phyloP scores from a whole-genome alignment of 805 yeast species.

The Zygoascus flipseniorum region DNA sequence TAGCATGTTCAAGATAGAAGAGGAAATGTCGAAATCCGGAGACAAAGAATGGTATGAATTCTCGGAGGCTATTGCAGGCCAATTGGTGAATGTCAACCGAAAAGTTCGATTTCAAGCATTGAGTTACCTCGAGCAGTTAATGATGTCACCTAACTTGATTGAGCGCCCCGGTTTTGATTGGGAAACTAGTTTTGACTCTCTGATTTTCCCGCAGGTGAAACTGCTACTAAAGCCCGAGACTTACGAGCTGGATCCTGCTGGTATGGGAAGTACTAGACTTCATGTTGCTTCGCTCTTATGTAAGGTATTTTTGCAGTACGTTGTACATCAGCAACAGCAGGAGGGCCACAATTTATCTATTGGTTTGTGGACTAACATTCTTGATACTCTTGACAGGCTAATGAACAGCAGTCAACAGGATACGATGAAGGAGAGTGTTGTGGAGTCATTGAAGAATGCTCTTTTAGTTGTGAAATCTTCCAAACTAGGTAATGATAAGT shows the following conservation, averaged over 20 bases:
- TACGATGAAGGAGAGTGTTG: slow-evolving; percentile 31
- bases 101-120: slow-evolving; percentile 65
- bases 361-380: slow-evolving; percentile 29
- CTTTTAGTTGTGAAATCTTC: slow-evolving; percentile 31
- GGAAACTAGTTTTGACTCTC: slow-evolving; percentile 52
- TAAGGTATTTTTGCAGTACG: slow-evolving; percentile 49
- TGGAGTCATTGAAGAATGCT: slow-evolving; percentile 35
- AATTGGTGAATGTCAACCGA: slow-evolving; percentile 80
- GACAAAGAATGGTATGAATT: slow-evolving; percentile 35
- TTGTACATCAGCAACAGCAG: slow-evolving; percentile 24
- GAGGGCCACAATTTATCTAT: slow-evolving; percentile 16
- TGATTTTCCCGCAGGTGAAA: slow-evolving; percentile 63
- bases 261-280: slow-evolving; percentile 56
- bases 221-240: slow-evolving; percentile 62
- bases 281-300: slow-evolving; percentile 62
- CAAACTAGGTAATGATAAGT: slow-evolving; percentile 21
- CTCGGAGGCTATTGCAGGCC: slow-evolving; percentile 78
- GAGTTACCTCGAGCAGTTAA: slow-evolving; percentile 44
- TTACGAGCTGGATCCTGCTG: slow-evolving; percentile 48
- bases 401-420: slow-evolving; percentile 32
- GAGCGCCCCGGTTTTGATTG: slow-evolving; percentile 18
- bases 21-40: not conserved
- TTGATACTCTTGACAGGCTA: slow-evolving; percentile 33
- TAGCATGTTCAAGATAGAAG: slow-evolving; percentile 12
- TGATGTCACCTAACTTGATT: slow-evolving; percentile 34